Conservation (phyloP, 352 stramenopile species). For the Globisporangium cylindrosporum region DNA sequence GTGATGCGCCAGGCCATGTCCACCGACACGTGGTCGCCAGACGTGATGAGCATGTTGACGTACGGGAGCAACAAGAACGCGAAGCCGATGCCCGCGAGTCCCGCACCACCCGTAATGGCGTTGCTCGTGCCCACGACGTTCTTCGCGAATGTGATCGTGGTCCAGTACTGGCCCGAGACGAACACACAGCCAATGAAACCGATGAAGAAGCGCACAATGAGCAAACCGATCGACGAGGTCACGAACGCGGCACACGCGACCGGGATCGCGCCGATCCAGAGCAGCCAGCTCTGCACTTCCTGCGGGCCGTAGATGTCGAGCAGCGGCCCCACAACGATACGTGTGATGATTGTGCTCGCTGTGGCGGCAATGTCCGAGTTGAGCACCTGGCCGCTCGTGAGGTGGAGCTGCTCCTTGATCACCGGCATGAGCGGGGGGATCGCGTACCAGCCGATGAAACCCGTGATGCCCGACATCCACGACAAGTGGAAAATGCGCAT, state of each 20-base stretch:
- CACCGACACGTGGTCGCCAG: slow-evolving; percentile 38
- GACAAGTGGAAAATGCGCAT: slow-evolving; percentile 94
- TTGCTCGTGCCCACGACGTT: slow-evolving; percentile 94
- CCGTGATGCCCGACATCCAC: slow-evolving; percentile 91
- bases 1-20: slow-evolving; percentile 91
- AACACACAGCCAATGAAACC: slow-evolving; percentile 93
- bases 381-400: slow-evolving; percentile 86
- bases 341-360: slow-evolving; percentile 90
- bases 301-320: slow-evolving; percentile 92
- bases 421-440: slow-evolving; percentile 93
- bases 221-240: slow-evolving; percentile 60
- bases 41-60: slow-evolving; percentile 85
- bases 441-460: slow-evolving; percentile 94
- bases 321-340: slow-evolving; percentile 90
- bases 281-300: slow-evolving; percentile 72
- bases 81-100: slow-evolving; percentile 91
- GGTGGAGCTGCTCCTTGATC: slow-evolving; percentile 81
- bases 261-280: slow-evolving; percentile 85
- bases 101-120: slow-evolving; percentile 89
- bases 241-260: slow-evolving; percentile 88
- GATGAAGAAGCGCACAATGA: slow-evolving; percentile 93
- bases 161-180: slow-evolving; percentile 95
- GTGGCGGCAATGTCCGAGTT: slow-evolving; percentile 92
- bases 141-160: slow-evolving; percentile 92
- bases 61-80: slow-evolving; percentile 88